Evolutionary conservation across 2,329 filamentous ascomycete genomes (phyloP), one percentile per base, ranked within the genome.

Genomic region (Trichoderma simmonsii): DNA sequence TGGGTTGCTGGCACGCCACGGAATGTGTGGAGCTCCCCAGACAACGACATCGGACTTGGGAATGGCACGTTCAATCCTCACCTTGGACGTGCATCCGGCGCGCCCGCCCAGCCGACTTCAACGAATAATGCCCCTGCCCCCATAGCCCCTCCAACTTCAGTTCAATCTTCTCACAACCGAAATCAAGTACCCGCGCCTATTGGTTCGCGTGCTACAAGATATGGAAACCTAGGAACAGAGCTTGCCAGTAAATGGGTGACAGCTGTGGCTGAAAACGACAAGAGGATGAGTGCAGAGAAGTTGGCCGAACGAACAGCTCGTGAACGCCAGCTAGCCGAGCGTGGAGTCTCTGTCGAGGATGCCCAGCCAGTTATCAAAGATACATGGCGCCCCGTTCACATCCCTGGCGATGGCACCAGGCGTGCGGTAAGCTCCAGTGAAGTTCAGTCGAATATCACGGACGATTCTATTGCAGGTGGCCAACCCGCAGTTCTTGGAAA

Each of bases 11-110:
- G 79, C 24, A 78, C 82, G 48, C 80, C 85, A 14, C 85, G 87
- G 62, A 93, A 91, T 77, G 91, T 94, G 21, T 95, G 92, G 92
- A 92, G 90, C 21, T 89, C 91, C 57, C 91, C 90, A n/a, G 89
- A 89, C 70, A 91, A 88, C 76, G 90, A 93, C 75, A 87, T 90
- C 69, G 90, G 89, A 12, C 89, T 95, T 24, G 92, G 92, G 4
- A 95, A 95, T 79, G 92, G 92, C 57, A 93, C 92, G 0, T 95
- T 95, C 77, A 89, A 88, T 71, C 85, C 88, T 14, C 88, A 90
- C 75, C 84, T 91, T 66, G 86, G 85, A 32, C 83, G 84, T 59
- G 79, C 85, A 21, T 81, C 86, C 14, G 82, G 83, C 67, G 79
- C 84, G 5, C 39, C 78, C 12, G 72, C 75, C 11, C 63, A 80